phyloP scores from a whole-genome alignment of 495 filamentous ascomycete genomes.

The Chaetomium cochliodes region DNA sequence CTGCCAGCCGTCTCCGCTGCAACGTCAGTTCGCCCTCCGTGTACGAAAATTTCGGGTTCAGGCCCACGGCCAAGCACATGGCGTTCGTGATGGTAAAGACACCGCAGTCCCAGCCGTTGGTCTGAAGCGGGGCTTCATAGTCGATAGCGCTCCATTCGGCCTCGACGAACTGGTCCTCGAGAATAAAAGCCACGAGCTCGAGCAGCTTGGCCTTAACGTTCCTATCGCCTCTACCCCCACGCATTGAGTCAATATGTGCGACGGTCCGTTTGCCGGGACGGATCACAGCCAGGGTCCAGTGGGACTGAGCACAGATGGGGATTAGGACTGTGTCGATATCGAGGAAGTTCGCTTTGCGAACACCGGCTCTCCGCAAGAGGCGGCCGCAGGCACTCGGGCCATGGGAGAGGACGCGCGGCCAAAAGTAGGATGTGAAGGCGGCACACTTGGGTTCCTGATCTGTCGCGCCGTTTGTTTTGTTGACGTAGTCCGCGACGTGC shows the following conservation, averaged over 20 bases:
- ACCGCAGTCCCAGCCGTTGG: constrained; percentile 76
- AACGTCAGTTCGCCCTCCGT: constrained; percentile 54
- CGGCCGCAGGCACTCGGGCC: constrained; percentile 43
- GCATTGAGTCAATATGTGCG: constrained; percentile 74
- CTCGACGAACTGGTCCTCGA: constrained; percentile 56
- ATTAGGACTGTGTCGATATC: constrained; percentile 48
- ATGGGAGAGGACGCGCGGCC: constrained; percentile 54
- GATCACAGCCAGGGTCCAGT: constrained; percentile 71
- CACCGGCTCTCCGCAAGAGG: constrained; percentile 33
- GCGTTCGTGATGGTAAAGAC: constrained; percentile 75
- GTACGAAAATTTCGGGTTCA: constrained; percentile 59
- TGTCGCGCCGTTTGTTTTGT: constrained; percentile 48
- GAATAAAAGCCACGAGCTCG: constrained; percentile 58
- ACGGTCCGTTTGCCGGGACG: constrained; percentile 61
- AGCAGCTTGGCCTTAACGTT: constrained; percentile 25
- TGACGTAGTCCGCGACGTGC: constrained; percentile 59
- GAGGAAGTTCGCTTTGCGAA: constrained; percentile 43
- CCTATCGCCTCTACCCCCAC: constrained; percentile 29
- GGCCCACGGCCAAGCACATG: constrained; percentile 63
- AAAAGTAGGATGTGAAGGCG: constrained; percentile 73
- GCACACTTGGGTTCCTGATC: constrained; percentile 60
- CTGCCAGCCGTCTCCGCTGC: constrained; percentile 64
- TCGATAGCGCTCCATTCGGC: constrained; percentile 61
- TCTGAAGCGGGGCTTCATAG: constrained; percentile 54
- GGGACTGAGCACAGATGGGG: constrained; percentile 44